These are phyloP conservation scores for Nakazawaea molendinolei DNA, from an alignment of 805 yeast genomes.

Conservation along the genomic window DNA sequence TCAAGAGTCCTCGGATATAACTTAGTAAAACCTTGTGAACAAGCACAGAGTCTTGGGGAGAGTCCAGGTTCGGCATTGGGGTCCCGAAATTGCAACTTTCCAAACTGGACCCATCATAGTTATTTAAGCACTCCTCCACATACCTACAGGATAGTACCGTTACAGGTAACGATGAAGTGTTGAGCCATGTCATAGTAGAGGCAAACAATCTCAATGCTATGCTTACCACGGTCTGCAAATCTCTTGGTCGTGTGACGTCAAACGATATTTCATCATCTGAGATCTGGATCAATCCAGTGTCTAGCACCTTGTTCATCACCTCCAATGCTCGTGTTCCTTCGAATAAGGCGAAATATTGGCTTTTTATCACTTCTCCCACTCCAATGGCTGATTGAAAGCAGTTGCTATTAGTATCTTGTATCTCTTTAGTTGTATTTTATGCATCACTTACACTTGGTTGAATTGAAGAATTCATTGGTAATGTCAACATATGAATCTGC, in stretches of 20 bases:
- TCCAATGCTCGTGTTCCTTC: slow-evolving; percentile 90
- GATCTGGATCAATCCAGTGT: slow-evolving; percentile 62
- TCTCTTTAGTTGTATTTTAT: neutral
- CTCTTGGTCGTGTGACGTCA: slow-evolving; percentile 32
- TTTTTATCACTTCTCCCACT: slow-evolving; percentile 52
- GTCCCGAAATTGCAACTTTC: slow-evolving; percentile 3
- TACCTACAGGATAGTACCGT: slow-evolving; percentile 72
- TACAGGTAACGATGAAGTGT: slow-evolving; percentile 67
- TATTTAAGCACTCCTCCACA: slow-evolving; percentile 48
- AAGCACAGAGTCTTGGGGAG: slow-evolving; percentile 21
- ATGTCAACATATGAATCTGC: slow-evolving; percentile 36
- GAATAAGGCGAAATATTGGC: slow-evolving; percentile 55
- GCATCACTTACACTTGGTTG: slow-evolving; percentile 21
- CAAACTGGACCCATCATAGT: slow-evolving; percentile 11
- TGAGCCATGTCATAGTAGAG: slow-evolving; percentile 64
- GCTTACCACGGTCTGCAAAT: slow-evolving; percentile 37
- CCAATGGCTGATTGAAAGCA: slow-evolving; percentile 26
- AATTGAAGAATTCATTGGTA: slow-evolving; percentile 42
- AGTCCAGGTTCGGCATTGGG: neutral
- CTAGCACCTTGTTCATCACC: slow-evolving; percentile 62
- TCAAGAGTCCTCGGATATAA: slow-evolving; percentile 46
- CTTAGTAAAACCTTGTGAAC: slow-evolving; percentile 46
- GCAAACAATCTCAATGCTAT: slow-evolving; percentile 49
- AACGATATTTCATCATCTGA: slow-evolving; percentile 37
- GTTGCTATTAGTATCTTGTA: slow-evolving; percentile 13